Percentiles rank a stretch among this genome's conserved stretches.
Evolutionary conservation across 257 asterid genomes (phyloP).

Genomic region (Plantago ovata): DNA sequence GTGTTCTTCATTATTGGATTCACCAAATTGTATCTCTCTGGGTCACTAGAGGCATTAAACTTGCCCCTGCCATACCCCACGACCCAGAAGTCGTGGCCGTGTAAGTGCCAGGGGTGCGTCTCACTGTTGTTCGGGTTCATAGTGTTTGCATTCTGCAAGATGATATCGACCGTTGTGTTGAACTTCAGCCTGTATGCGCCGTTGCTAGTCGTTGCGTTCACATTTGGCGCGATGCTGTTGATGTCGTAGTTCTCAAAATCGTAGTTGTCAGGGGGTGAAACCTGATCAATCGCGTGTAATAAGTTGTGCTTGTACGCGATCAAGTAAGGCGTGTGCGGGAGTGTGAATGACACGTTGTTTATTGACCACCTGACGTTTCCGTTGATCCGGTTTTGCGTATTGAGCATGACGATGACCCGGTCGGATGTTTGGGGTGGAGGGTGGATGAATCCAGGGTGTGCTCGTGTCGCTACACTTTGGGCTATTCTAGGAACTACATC

Average conservation of each 20-base stretch:
- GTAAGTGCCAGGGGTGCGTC: slow-evolving; percentile 98
- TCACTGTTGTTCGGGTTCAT: slow-evolving; percentile 62
- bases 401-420: slow-evolving; percentile 77
- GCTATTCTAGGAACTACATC: slow-evolving; percentile 38
- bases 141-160: slow-evolving; percentile 78
- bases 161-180: slow-evolving; percentile 68
- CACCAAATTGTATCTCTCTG: slow-evolving; percentile 55
- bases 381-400: slow-evolving; percentile 59
- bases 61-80: slow-evolving; percentile 74
- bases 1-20: slow-evolving; percentile 89
- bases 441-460: slow-evolving; percentile 44
- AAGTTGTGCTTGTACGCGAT: slow-evolving; percentile 49
- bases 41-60: slow-evolving; percentile 43
- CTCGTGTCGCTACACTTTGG: slow-evolving; percentile 50
- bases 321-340: slow-evolving; percentile 75
- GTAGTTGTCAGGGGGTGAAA: slow-evolving; percentile 60
- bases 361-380: slow-evolving; percentile 62
- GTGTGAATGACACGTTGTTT: slow-evolving; percentile 66
- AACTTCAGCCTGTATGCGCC: slow-evolving; percentile 49
- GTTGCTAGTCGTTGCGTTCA: slow-evolving; percentile 59
- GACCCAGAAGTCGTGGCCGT: slow-evolving; percentile 97
- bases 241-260: slow-evolving; percentile 46
- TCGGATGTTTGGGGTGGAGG: slow-evolving; percentile 62
- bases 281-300: slow-evolving; percentile 37
- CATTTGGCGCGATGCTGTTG: slow-evolving; percentile 18